Evolutionary conservation across 2,329 filamentous ascomycete genomes (phyloP).

Genomic region (Boeremia exigua): DNA sequence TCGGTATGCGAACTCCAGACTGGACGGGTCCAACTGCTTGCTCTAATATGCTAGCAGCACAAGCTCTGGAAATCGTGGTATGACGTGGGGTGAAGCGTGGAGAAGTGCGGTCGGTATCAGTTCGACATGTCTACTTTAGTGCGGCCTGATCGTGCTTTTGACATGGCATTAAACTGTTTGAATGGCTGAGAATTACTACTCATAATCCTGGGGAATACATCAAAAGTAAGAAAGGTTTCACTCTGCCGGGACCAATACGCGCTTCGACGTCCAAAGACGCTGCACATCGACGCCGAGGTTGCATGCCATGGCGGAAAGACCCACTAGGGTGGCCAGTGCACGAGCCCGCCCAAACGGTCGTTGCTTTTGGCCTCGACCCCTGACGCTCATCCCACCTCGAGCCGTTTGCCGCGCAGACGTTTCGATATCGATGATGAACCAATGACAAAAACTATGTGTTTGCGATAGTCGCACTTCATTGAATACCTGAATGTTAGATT

Average conservation of each 20-base stretch:
- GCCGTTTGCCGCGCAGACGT: not conserved
- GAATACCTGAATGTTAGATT: not conserved
- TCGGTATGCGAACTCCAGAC: not conserved
- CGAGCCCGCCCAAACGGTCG: conserved; percentile 2
- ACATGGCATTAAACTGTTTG: conserved; percentile 3
- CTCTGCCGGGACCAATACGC: conserved; percentile 8
- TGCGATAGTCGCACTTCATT: not conserved
- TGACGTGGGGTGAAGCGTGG: conserved; percentile 19
- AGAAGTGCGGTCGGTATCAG: conserved; percentile 13
- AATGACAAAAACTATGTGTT: conserved; percentile 8
- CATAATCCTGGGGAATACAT: conserved; percentile 9
- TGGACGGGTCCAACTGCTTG: not conserved
- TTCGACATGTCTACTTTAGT: conserved; percentile 1
- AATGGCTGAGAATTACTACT: conserved; percentile 6
- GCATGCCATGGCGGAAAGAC: conserved; percentile 13
- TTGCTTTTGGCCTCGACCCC: conserved; percentile 15
- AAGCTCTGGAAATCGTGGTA: conserved; percentile 5
- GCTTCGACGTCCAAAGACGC: conserved; percentile 4
- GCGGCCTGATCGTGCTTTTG: conserved; percentile 14
- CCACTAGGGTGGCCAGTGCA: conserved; percentile 3
- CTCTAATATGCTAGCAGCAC: not conserved
- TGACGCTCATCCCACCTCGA: conserved; percentile 13
- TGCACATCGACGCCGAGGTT: conserved; percentile 13
- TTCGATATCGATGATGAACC: not conserved
- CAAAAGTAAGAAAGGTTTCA: conserved; percentile 15